Base-by-base conservation (phyloP, 441 rosid genomes). In the Mallotus repandus region DNA sequence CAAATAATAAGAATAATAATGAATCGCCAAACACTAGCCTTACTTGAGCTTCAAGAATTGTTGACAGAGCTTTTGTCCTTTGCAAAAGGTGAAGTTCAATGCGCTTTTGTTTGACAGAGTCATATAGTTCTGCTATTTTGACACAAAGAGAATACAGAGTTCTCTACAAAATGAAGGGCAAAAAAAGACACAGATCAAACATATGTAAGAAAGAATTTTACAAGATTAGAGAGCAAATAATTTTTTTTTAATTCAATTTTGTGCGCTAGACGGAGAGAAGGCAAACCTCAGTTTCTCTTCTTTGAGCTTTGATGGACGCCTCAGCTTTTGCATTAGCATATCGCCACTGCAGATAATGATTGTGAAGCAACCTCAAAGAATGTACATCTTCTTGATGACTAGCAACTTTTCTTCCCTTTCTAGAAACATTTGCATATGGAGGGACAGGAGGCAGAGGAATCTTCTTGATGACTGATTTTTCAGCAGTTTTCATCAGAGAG, bases 331-430 rank as follows among this genome's bases (percentile, higher is more conserved):
- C 94, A 70, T 88, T 93, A 35, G 86, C 90, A 49, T 74, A 89
- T 81, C 94, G 84, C 98, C 97, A 93, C 76, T 88, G 96, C 71
- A 93, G 80, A 74, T 86, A 78, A 60, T 84, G 89, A 79, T 88
- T 91, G 69, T 89, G 88, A 58, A 91, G 81, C 87, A 91, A 63
- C 72, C 76, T 86, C 48, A 93, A 80, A 58, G 84, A 78, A 58
- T 91, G 92, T 5, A 80, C 75, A 71, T 89, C 94, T 54, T 83
- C 90, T 74, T 86, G 93, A 61, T 85, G 94, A 49, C 76, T 66
- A 4, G 77, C 76, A 71, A 66, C 83, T 81, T 86, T 91, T 84
- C 69, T 88, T 15, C 80, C 79, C 63, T 81, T 87, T 80, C 78
- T 91, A 0, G 73, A 19, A 16, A 49, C 77, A 70, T 81, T 89